phyloP scores from a whole-genome alignment of 2,329 filamentous ascomycete genomes.

The Aspergillus thermomutatus region DNA sequence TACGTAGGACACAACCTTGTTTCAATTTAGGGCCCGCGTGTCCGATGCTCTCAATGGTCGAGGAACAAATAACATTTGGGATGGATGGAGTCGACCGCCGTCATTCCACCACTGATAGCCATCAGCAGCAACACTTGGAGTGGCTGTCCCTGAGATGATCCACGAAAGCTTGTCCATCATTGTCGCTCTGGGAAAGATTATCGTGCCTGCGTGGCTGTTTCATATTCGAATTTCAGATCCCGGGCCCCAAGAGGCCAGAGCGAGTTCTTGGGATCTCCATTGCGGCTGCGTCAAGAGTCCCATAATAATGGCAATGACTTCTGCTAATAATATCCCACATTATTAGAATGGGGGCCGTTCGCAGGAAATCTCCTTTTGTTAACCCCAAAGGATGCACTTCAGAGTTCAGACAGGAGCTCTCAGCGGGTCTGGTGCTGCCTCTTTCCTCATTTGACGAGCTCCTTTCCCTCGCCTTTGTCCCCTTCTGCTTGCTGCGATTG shows the following conservation, averaged over 20 bases:
- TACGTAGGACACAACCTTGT: neutral
- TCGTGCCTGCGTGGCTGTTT: neutral
- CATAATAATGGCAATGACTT: neutral
- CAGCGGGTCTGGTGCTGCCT: neutral
- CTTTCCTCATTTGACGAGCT: neutral
- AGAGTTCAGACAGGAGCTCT: neutral
- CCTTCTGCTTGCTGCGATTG: neutral
- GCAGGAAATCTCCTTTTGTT: neutral
- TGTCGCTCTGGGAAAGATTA: neutral
- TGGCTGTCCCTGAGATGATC: neutral
- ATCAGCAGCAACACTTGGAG: neutral
- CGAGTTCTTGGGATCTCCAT: neutral
- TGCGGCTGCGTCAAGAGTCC: neutral
- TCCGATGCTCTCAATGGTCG: neutral
- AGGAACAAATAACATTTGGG: neutral
- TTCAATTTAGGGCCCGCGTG: neutral
- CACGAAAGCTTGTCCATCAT: neutral
- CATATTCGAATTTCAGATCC: neutral
- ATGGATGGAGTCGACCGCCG: neutral
- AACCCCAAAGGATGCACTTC: neutral
- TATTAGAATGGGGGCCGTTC: neutral
- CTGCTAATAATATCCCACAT: neutral
- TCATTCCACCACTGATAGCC: neutral
- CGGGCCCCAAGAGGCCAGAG: neutral
- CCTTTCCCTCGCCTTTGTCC: neutral